Evolutionary conservation across 2,329 filamentous ascomycete species (phyloP).

Genomic region (Sporothrix dimorphospora): DNA sequence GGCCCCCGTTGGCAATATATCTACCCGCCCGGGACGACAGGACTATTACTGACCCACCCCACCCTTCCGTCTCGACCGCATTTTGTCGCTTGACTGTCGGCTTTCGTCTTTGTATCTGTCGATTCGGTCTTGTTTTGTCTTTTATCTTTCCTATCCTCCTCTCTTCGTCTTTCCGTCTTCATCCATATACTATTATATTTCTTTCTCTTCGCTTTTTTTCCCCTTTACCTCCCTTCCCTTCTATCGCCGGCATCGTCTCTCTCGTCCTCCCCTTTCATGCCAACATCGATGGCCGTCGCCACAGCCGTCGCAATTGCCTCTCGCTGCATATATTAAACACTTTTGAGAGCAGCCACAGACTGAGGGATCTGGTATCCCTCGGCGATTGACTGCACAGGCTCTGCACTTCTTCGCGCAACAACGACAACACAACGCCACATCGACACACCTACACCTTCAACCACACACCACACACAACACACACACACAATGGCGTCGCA

Average conservation of each 20-base stretch:
- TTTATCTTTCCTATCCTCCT: constrained; percentile 15
- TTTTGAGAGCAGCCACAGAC: neutral
- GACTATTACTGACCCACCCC: constrained; percentile 6
- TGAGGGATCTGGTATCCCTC: constrained; percentile 31
- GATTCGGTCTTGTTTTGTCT: constrained; percentile 3
- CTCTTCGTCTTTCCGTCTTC: neutral
- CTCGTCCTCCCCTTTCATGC: neutral
- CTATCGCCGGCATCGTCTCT: neutral
- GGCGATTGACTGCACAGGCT: neutral
- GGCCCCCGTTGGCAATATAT: constrained; percentile 24
- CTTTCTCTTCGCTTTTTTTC: neutral
- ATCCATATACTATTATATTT: neutral
- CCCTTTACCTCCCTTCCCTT: neutral
- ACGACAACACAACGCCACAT: neutral
- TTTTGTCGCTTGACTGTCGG: constrained; percentile 1
- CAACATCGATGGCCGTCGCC: constrained; percentile 23
- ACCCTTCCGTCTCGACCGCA: neutral
- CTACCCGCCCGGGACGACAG: constrained; percentile 23
- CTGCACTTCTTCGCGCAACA: neutral
- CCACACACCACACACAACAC: neutral
- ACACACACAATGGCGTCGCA: constrained; percentile 20
- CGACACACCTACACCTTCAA: neutral
- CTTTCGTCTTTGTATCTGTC: neutral
- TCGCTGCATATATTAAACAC: constrained; percentile 26
- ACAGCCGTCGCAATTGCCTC: constrained; percentile 13